Evolutionary conservation across 1,139 yeast species (phyloP).

Genomic region (Hemisphaericaspora xylanilytica): DNA sequence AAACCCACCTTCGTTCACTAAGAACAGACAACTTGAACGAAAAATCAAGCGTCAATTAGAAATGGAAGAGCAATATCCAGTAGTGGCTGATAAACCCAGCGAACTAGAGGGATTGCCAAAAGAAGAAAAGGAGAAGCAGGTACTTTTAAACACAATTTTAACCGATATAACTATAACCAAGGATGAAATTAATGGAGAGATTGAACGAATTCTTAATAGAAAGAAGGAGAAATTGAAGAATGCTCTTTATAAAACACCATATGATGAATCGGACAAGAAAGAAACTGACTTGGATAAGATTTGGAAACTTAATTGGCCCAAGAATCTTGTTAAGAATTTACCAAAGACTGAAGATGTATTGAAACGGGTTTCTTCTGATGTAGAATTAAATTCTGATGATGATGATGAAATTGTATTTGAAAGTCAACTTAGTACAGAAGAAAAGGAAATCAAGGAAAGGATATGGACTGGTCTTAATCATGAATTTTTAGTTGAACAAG

Average conservation of each 20-base stretch:
- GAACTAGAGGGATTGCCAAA: slow-evolving; percentile 7
- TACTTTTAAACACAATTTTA: slow-evolving; percentile 21
- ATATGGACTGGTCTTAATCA: slow-evolving; percentile 89
- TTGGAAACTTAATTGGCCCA: slow-evolving; percentile 45
- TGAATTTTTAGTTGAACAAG: slow-evolving; percentile 83
- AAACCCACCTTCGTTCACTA: slow-evolving; percentile 80
- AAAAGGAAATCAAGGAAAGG: slow-evolving; percentile 65
- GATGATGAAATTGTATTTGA: slow-evolving; percentile 76
- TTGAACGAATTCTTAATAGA: slow-evolving; percentile 15
- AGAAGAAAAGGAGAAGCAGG: slow-evolving; percentile 16
- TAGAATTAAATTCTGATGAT: slow-evolving; percentile 59
- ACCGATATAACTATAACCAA: slow-evolving; percentile 25
- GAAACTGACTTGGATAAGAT: slow-evolving; percentile 10
- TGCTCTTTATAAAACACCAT: slow-evolving; percentile 15
- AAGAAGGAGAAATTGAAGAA: slow-evolving; percentile 15
- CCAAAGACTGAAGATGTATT: slow-evolving; percentile 59
- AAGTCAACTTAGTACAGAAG: slow-evolving; percentile 62
- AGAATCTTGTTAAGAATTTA: slow-evolving; percentile 46
- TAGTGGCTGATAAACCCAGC: slow-evolving; percentile 9
- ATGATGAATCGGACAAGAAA: slow-evolving; percentile 10
- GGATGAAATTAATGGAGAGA: slow-evolving; percentile 14
- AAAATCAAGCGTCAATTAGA: slow-evolving; percentile 18
- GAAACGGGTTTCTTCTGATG: slow-evolving; percentile 54
- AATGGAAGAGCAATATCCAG: slow-evolving; percentile 15
- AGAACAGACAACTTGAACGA: slow-evolving; percentile 39